Evolutionary conservation across 2,329 filamentous ascomycete species (phyloP), one percentile per base, ranked within the genome.

Genomic region (Fusarium sororula): DNA sequence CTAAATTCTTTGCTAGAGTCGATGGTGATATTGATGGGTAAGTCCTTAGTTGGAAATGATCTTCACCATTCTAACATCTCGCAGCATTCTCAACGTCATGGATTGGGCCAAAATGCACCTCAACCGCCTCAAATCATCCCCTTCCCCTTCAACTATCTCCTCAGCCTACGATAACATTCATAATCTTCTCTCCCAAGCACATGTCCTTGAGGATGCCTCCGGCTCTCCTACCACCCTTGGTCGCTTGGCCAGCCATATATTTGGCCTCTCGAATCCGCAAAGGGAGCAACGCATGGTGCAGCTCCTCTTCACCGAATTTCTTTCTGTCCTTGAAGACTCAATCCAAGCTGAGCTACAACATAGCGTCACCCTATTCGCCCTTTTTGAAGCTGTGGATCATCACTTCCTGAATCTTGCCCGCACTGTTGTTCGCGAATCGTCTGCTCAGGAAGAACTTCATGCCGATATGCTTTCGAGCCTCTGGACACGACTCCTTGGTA

Each of bases 21-120:
- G 94, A 98, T 78, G 94, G 94, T 32, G 96, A 98, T 79, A 93
- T 98, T 77, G 96, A 98, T 80, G 92, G 89, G 90, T 91, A 85
- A 77, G 85, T 83, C 26, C 12, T 24, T 44, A 20, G 22, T 50
- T 58, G 11, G n/a, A 26, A n/a, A 15, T 41, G 3, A 14, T 35
- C 18, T 39, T 15, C 26, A 38, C 61, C 9, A 50, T 26, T 73
- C 72, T 76, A 60, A 74, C 59, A 56, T 26, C 22, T 42, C 45
- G 51, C 78, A 92, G 93, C 68, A 97, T 98, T 75, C 88, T 98
- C 41, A 92, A 96, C 69, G 94, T 97, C 58, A 98, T 98, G 95
- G 94, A 98, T 80, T 98, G 96, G 96, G 94, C 94, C 20, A 93
- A 93, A 79, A 91, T 95, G 74, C 95, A 98, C 81, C 89, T 98